Evolutionary conservation across 1,139 yeast species (phyloP).

Genomic region (Blastobotrys raffinosifermentans): DNA sequence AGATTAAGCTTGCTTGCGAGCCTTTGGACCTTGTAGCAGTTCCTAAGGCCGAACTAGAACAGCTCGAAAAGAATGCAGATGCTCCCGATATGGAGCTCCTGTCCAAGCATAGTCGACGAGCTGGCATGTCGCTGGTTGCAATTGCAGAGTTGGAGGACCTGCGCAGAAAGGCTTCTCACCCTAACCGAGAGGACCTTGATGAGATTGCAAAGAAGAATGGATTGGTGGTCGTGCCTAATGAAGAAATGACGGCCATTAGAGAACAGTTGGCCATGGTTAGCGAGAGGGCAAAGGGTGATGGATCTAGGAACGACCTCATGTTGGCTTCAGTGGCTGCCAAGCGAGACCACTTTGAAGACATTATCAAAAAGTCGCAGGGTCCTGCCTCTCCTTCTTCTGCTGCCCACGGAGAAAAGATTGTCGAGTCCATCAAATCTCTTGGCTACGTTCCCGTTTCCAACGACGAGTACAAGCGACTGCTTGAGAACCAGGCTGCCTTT

Average conservation of each 20-base stretch:
- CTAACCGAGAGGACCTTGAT: constrained; percentile 37
- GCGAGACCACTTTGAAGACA: constrained; percentile 33
- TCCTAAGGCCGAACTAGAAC: constrained; percentile 22
- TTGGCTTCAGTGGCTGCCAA: constrained; percentile 31
- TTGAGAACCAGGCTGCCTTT: constrained; percentile 30
- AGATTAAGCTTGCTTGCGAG: constrained; percentile 21
- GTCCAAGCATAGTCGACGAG: constrained; percentile 25
- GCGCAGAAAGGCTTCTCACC: constrained; percentile 20
- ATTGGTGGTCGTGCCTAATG: constrained; percentile 43
- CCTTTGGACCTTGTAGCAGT: constrained; percentile 18
- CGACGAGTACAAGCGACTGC: constrained; percentile 35
- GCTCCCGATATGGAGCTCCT: constrained; percentile 26
- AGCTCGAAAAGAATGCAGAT: constrained; percentile 21
- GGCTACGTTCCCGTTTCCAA: constrained; percentile 34
- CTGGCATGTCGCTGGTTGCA: constrained; percentile 27
- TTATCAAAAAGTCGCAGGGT: constrained; percentile 23
- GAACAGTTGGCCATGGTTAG: constrained; percentile 15
- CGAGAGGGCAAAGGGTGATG: constrained; percentile 10
- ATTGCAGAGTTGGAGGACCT: constrained; percentile 25
- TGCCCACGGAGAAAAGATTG: constrained; percentile 25
- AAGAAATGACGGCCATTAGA: constrained; percentile 35
- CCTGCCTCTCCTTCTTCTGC: constrained; percentile 15
- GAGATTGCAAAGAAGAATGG: constrained; percentile 44
- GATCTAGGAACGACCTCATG: constrained; percentile 9
- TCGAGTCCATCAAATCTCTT: constrained; percentile 30